Base-by-base conservation (phyloP, 495 filamentous ascomycete species). In the Xylaria nigripes region DNA sequence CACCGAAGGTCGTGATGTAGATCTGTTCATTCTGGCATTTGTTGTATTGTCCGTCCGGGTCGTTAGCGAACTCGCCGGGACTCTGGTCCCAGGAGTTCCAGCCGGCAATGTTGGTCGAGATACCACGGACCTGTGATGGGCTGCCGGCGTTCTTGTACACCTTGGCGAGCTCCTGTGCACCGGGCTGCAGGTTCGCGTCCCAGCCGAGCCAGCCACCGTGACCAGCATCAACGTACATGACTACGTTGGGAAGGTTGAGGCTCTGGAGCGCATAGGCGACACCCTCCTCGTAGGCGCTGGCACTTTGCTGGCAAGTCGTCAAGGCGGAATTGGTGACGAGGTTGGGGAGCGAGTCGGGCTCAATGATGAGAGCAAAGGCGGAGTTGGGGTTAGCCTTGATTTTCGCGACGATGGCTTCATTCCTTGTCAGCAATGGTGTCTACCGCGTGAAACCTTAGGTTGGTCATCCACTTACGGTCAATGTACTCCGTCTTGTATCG, bases 181-280 rank as follows among this genome's bases (percentile, higher is more conserved):
- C 86, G 48, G 85, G 84, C 57, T 75, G 63, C 58, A 90, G 77
- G 74, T 93, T 91, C 54, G 81, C 85, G 43, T 81, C 71, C 88
- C 88, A 93, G 59, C 88, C 87, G 53, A 90, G 78, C 87, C 87
- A 93, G 59, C 88, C 87, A 50, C 77, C 84, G 74, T 87, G 84
- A 68, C 85, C 87, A 51, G 85, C 87, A 64, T 93, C 88, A 45
- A 93, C 59, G 70, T 93, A 91, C 87, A 88, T 88, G 59, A 84
- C 70, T 54, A 91, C 86, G 70, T 91, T 90, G 58, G 81, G 78
- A 12, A 90, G 75, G 72, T 87, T 84, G 59, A 91, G 76, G 56
- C 79, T 69, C 58, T 78, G 77, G 56, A 91, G 66, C 4, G 88
- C 86, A 64, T 93, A 90, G 12, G 82, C 78, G 34, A 83, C 80